A percentile compares a stretch with the other conserved stretches of the same genome.
phyloP scores from a whole-genome alignment of 2,329 filamentous ascomycete species.

The Fusarium sp. region DNA sequence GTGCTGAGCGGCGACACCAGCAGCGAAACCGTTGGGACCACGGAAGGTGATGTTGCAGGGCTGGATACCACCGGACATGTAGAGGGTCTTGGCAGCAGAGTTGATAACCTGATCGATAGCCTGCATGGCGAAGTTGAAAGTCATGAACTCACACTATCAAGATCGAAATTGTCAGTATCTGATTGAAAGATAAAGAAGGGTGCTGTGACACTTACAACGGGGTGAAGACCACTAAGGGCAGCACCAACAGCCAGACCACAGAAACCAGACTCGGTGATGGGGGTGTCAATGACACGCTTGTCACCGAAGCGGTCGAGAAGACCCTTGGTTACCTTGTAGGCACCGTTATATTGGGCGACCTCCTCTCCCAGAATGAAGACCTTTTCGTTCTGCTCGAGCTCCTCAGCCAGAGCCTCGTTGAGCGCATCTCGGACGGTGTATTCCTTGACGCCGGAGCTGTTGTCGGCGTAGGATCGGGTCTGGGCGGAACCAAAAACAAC shows the following conservation, averaged over 20 bases:
- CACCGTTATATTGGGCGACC: constrained; percentile 99
- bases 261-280: constrained; percentile 98
- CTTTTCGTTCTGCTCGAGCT: constrained; percentile 93
- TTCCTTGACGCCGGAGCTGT: constrained; percentile 75
- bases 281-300: constrained; percentile 96
- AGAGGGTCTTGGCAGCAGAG: constrained; percentile 98
- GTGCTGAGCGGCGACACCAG: constrained; percentile 96
- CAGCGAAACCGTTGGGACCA: constrained; percentile 96
- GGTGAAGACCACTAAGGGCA: constrained; percentile 92
- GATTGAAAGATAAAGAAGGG: constrained; percentile 2
- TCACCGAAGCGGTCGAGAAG: constrained; percentile 97
- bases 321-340: constrained; percentile 99
- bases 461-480: constrained; percentile 66
- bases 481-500: constrained; percentile 57
- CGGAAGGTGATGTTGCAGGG: constrained; percentile 99
- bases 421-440: constrained; percentile 97
- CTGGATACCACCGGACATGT: constrained; percentile 99
- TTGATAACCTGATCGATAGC: constrained; percentile 99
- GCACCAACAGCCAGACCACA: constrained; percentile 92
- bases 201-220: constrained; percentile 74
- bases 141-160: constrained; percentile 97
- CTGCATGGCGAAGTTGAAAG: constrained; percentile 99
- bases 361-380: constrained; percentile 97
- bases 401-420: constrained; percentile 97
- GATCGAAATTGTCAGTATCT: constrained; percentile 18